Evolutionary conservation across 805 yeast species (phyloP).

Genomic region (Myxozyma udenii): DNA sequence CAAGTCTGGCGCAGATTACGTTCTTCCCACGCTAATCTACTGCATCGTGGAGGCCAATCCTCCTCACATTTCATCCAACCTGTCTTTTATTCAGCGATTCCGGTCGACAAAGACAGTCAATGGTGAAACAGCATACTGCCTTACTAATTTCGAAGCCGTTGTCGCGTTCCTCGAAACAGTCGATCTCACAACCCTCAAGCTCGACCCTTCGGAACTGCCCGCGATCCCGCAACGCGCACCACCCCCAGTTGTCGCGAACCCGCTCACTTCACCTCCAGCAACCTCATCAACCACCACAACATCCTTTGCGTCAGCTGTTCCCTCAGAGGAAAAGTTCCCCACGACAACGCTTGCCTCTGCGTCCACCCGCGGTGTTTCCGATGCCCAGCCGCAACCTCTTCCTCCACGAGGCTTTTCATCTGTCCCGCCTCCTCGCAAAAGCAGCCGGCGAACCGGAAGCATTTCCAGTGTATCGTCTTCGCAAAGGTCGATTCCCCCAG

Average conservation of each 20-base stretch:
- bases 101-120: conserved; percentile 37
- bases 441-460: not conserved
- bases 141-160: conserved; percentile 47
- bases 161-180: conserved; percentile 40
- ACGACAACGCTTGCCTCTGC: not conserved
- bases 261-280: conserved; percentile 6
- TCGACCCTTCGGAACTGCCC: conserved; percentile 32
- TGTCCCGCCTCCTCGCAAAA: conserved; percentile 1
- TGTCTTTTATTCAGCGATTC: conserved; percentile 42
- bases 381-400: conserved; percentile 46
- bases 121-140: conserved; percentile 43
- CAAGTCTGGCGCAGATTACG: conserved; percentile 39
- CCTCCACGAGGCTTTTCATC: conserved; percentile 32
- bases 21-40: conserved; percentile 42
- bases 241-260: conserved; percentile 1
- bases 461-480: not conserved
- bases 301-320: conserved; percentile 2
- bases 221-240: conserved; percentile 15
- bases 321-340: not conserved
- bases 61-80: conserved; percentile 40
- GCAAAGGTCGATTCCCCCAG: not conserved
- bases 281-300: not conserved
- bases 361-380: not conserved
- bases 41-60: conserved; percentile 36
- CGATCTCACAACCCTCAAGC: conserved; percentile 36